A percentile compares a stretch with the other conserved stretches of the same genome.
Conservation (phyloP, 495 filamentous ascomycete species). For the Penicillium cosmopolitanum region DNA sequence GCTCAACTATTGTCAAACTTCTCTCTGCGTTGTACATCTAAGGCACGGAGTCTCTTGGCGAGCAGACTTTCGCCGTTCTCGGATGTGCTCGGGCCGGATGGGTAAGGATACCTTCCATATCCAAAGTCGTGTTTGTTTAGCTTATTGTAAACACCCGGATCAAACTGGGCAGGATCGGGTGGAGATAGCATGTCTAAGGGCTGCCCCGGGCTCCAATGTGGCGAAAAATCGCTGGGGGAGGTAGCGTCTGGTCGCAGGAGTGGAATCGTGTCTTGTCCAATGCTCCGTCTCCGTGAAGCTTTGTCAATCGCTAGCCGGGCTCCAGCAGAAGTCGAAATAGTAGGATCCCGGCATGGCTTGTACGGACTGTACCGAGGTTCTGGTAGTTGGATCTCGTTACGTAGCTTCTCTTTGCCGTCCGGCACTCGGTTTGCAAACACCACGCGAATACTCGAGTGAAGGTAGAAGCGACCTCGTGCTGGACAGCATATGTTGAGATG, state of each 20-base stretch:
- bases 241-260: constrained; percentile 14
- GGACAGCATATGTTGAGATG: constrained; percentile 94
- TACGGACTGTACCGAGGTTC: constrained; percentile 87
- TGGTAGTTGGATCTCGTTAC: constrained; percentile 87
- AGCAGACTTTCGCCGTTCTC: constrained; percentile 58
- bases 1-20: constrained; percentile 22
- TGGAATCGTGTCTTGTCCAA: constrained; percentile 50
- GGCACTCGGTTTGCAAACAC: constrained; percentile 98
- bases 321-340: constrained; percentile 15
- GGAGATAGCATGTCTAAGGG: constrained; percentile 21
- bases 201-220: constrained; percentile 35
- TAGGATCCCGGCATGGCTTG: constrained; percentile 63
- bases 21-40: constrained; percentile 47
- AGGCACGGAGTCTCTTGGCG: constrained; percentile 54
- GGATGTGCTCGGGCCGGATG: constrained; percentile 33
- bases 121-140: constrained; percentile 68
- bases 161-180: constrained; percentile 10
- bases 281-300: constrained; percentile 58
- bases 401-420: constrained; percentile 91
- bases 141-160: constrained; percentile 59
- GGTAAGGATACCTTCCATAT: constrained; percentile 63
- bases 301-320: constrained; percentile 53
- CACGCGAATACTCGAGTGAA: constrained; percentile 90
- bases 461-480: constrained; percentile 79
- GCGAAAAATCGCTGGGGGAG: constrained; percentile 13